Base-by-base conservation (phyloP, 352 stramenopile species). In the Pythium phragmitis region DNA sequence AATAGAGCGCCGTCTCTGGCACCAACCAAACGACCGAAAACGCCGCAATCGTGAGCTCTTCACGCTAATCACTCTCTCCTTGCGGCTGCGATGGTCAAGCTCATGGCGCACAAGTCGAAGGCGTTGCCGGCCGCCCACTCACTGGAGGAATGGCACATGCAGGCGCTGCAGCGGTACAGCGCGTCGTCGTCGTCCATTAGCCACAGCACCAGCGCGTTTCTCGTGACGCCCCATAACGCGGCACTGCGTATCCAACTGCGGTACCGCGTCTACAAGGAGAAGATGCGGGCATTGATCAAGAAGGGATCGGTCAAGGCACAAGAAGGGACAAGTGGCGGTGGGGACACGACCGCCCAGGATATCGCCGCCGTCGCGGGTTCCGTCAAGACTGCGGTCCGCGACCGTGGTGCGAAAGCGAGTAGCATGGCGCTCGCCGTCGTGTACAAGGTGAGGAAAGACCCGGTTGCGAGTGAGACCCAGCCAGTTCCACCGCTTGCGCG, bases 241-340 rank as follows among this genome's bases (percentile, higher is more conserved):
- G 81, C 83, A 23, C 42, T 82, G 67, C 74, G 84, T 28, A 87
- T 93, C 61, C 84, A 91, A 65, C 53, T 86, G 63, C 81, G 80
- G 42, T 93, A 93, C 68, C 80, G 82, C 47, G 77, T 81, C 50
- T 89, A 90, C 72, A 79, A 88, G 56, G 70, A 85, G 12, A 88
- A 89, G 59, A 73, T 87, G 61, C 77, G 81, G 33, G 33, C 70
- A 41, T 62, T 89, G 23, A 69, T 92, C 30, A 86, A 82, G 57
- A 88, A 87, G 47, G 65, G 69, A n/a, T 66, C 80, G 19, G 65
- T 57, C 14, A 70, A 80, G 48, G 69, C 11, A 3, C 34, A 79
- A 54, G 68, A 77, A 41, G 52, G 47, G 12, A 21, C 53, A 7
- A 45, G 41, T 17, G 28, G 17, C 39, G 26, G 67, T 37, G 26